Percentiles rank a stretch among this genome's conserved stretches.
These are phyloP conservation scores for Cryptococcus neoformans DNA, from an alignment of 1,284 basidiomycete genomes.

Conservation along the genomic window DNA sequence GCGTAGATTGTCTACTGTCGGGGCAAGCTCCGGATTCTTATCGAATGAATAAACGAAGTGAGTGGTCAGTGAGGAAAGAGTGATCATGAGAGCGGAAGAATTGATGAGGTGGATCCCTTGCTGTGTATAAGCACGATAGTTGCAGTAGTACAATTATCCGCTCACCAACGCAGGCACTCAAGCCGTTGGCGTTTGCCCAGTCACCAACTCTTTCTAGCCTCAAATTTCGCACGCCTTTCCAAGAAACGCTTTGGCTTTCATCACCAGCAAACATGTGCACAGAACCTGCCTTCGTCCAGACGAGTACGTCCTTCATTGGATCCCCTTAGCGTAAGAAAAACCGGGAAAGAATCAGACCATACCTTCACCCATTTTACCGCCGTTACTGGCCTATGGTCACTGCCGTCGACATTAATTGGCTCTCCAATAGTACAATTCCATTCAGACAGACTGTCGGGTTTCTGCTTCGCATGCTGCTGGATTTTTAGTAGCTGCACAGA, in stretches of 20 bases:
- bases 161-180: constrained; percentile 35
- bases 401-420: not conserved
- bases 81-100: constrained; percentile 20
- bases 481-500: constrained; percentile 9
- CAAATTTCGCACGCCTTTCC: constrained; percentile 16
- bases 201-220: constrained; percentile 32
- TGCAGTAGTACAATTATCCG: not conserved
- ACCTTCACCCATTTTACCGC: constrained; percentile 35
- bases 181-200: constrained; percentile 40
- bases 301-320: constrained; percentile 27
- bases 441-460: no score
- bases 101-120: constrained; percentile 26
- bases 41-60: constrained; percentile 29
- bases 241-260: constrained; percentile 1
- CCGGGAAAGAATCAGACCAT: not conserved
- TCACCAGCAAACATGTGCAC: constrained; percentile 24
- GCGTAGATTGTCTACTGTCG: constrained; percentile 19
- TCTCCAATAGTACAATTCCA: no score
- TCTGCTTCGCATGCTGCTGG: not conserved
- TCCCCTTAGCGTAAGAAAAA: not conserved
- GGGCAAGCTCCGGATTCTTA: constrained; percentile 22
- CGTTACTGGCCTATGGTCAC: constrained; percentile 10
- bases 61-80: constrained; percentile 31
- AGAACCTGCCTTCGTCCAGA: constrained; percentile 37
- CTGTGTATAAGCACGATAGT: not conserved